These are phyloP conservation scores for Fusarium piperis DNA, from an alignment of 2,329 filamentous ascomycete species.

Conservation along the genomic window DNA sequence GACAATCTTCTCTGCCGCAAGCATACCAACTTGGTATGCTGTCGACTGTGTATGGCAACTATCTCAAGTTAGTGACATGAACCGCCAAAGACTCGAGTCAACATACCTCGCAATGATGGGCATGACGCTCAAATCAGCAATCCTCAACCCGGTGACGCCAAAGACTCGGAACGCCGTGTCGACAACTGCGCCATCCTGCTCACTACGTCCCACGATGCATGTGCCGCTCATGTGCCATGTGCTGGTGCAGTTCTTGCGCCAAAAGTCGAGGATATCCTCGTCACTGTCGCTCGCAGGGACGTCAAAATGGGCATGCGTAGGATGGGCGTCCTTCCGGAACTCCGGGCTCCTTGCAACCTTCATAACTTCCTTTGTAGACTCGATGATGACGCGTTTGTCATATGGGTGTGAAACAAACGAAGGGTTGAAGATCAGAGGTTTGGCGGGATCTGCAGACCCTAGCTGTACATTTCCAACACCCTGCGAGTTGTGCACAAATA, in stretches of 20 bases:
- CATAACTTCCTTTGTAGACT: slow-evolving; percentile 22
- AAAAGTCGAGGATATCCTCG: slow-evolving; percentile 28
- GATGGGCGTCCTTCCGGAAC: slow-evolving; percentile 19
- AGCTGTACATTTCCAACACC: slow-evolving; percentile 15
- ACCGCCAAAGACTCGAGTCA: fast-evolving
- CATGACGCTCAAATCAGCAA: slow-evolving; percentile 62
- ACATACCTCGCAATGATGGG: slow-evolving; percentile 49
- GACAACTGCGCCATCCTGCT: slow-evolving; percentile 11
- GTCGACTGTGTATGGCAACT: slow-evolving; percentile 28
- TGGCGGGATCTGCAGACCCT: slow-evolving; percentile 9
- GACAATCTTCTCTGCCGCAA: slow-evolving; percentile 26
- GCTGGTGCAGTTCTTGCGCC: slow-evolving; percentile 22
- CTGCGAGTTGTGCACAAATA: slow-evolving; percentile 27
- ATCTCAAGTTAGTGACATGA: background rate
- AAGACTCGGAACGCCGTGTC: slow-evolving; percentile 55
- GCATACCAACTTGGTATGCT: slow-evolving; percentile 29
- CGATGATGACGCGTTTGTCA: slow-evolving; percentile 22
- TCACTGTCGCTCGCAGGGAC: slow-evolving; percentile 19
- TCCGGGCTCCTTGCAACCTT: slow-evolving; percentile 9
- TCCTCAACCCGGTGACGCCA: slow-evolving; percentile 58
- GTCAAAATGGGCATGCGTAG: slow-evolving; percentile 9
- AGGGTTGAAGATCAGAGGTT: slow-evolving; percentile 18
- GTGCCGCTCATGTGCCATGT: slow-evolving; percentile 34
- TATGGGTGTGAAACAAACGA: slow-evolving; percentile 22
- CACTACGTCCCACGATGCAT: slow-evolving; percentile 13